Conservation (phyloP, 108 stramenopile genomes). For the Cyclotella kingstonii region DNA sequence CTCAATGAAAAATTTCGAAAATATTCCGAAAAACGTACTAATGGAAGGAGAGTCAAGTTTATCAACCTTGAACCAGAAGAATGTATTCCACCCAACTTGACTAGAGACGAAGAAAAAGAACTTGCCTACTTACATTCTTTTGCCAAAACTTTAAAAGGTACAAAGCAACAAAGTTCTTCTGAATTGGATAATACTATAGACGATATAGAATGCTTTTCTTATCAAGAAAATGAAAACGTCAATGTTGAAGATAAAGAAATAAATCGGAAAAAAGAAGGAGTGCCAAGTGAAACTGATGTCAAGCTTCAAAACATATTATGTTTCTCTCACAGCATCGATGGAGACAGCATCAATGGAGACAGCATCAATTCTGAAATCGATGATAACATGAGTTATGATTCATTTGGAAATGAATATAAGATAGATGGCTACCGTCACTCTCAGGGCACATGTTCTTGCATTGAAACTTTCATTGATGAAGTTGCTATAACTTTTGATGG, state of each 20-base stretch:
- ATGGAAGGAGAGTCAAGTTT: not conserved
- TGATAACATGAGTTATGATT: constrained; percentile 3
- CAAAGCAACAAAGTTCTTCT: not conserved
- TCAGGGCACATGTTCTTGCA: not conserved
- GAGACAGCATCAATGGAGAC: no score
- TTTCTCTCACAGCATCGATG: no score
- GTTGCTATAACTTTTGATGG: constrained; percentile 2
- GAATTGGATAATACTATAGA: not conserved
- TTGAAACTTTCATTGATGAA: constrained; percentile 10
- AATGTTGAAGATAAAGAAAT: not conserved
- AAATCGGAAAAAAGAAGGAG: no score
- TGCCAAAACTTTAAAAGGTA: not conserved
- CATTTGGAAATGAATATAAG: not conserved
- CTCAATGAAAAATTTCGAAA: no score
- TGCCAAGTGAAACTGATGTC: no score
- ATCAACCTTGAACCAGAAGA: not conserved
- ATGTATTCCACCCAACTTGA: not conserved
- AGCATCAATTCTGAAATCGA: no score
- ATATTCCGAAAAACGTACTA: no score
- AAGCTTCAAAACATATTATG: no score
- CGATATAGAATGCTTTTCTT: constrained; percentile 7
- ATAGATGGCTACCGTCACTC: not conserved
- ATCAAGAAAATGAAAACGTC: not conserved
- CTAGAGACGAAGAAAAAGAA: constrained; percentile 5
- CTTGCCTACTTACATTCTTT: not conserved